A percentile compares a stretch with the other conserved stretches of the same genome.
These are phyloP conservation scores for Trametes coccinea DNA, from an alignment of 768 basidiomycete species.

Conservation along the genomic window DNA sequence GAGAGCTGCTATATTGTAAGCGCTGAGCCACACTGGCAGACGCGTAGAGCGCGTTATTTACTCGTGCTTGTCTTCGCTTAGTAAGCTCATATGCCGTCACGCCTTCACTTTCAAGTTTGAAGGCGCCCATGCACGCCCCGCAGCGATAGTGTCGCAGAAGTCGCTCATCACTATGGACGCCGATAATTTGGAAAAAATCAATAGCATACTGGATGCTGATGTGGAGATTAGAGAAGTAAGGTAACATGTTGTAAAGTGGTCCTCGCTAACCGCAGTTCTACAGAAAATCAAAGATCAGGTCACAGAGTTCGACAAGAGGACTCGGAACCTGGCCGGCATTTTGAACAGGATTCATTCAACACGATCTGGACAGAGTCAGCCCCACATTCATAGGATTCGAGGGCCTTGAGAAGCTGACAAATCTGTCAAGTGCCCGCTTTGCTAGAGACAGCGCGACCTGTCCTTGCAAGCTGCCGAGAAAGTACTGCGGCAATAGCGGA, in stretches of 20 bases:
- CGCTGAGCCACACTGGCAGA: not conserved
- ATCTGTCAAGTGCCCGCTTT: constrained; percentile 54
- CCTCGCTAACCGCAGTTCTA: constrained; percentile 3
- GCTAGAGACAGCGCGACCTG: constrained; percentile 55
- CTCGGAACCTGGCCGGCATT: constrained; percentile 68
- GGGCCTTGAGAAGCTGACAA: not conserved
- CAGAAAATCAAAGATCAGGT: constrained; percentile 84
- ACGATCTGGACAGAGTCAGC: constrained; percentile 54
- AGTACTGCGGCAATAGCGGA: constrained; percentile 51
- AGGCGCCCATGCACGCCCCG: not conserved
- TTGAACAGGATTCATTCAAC: constrained; percentile 84
- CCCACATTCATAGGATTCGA: not conserved
- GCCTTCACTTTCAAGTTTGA: not conserved
- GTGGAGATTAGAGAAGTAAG: constrained; percentile 64
- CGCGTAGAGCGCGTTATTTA: constrained; percentile 20
- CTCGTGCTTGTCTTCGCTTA: not conserved
- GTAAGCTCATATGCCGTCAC: not conserved
- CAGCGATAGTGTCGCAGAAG: too few relatives aligned
- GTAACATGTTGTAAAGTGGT: not conserved
- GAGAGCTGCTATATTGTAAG: too few relatives aligned
- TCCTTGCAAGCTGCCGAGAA: constrained; percentile 55
- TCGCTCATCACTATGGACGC: constrained; percentile 49
- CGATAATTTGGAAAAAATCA: constrained; percentile 56
- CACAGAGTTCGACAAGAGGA: constrained; percentile 71
- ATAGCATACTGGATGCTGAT: constrained; percentile 61